Conservation (phyloP, 2,329 filamentous ascomycete genomes). For the Geosmithia flava region DNA sequence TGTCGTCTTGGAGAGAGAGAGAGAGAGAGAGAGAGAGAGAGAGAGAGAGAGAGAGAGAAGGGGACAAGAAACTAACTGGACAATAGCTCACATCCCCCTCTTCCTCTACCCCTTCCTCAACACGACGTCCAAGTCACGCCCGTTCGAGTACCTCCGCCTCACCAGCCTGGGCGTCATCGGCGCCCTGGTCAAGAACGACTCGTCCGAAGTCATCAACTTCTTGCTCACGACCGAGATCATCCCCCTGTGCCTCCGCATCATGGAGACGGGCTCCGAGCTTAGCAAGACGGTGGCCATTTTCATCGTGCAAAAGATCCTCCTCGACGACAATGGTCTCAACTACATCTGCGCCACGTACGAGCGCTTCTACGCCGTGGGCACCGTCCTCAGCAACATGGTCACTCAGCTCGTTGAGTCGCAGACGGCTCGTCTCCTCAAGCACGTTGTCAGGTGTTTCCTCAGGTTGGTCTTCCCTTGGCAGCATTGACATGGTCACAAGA, state of each 20-base stretch:
- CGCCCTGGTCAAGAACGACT: constrained; percentile 96
- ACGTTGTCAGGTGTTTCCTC: constrained; percentile 94
- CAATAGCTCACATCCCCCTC: constrained; percentile 85
- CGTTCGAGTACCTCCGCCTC: constrained; percentile 92
- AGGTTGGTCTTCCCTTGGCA: constrained; percentile 40
- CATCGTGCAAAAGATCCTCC: constrained; percentile 96
- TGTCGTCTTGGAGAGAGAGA: constrained; percentile 1
- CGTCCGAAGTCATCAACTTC: constrained; percentile 97
- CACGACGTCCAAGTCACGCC: constrained; percentile 93
- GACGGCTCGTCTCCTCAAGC: constrained; percentile 89
- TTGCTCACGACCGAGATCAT: constrained; percentile 97
- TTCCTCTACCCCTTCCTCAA: constrained; percentile 98
- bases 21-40: constrained; percentile 6
- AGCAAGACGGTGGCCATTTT: constrained; percentile 99
- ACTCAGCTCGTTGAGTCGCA: constrained; percentile 95
- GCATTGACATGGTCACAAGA: no score
- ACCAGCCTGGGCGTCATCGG: constrained; percentile 95
- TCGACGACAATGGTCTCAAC: constrained; percentile 91
- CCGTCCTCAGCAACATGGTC: constrained; percentile 97
- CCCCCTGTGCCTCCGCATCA: constrained; percentile 90
- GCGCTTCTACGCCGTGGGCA: constrained; percentile 94
- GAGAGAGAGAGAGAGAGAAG: constrained; percentile 5
- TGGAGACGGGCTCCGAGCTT: constrained; percentile 97
- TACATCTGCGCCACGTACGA: constrained; percentile 99
- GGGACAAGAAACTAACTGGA: no score